A percentile compares a stretch with the other conserved stretches of the same genome.
Conservation (phyloP, 352 stramenopile species). For the Pythium phragmitis region DNA sequence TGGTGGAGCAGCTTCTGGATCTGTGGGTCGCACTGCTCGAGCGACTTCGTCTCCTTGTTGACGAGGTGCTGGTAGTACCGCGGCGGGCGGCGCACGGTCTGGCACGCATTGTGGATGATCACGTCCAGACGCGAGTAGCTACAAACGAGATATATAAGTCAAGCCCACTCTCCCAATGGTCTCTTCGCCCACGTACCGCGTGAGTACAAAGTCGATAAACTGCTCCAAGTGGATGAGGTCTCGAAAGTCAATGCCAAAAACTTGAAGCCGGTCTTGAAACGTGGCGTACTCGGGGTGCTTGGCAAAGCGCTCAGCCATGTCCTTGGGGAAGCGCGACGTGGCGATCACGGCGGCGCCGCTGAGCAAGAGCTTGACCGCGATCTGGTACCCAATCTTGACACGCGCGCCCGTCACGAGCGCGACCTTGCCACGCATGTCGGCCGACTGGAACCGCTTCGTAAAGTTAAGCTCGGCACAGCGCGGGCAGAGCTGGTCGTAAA, state of each 20-base stretch:
- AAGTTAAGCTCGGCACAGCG: slow-evolving; percentile 94
- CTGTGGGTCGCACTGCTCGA: slow-evolving; percentile 49
- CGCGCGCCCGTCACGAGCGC: slow-evolving; percentile 94
- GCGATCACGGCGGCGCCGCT: slow-evolving; percentile 92
- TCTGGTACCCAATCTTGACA: slow-evolving; percentile 97
- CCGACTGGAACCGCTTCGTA: slow-evolving; percentile 91
- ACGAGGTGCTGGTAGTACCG: slow-evolving; percentile 94
- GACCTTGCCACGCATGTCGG: slow-evolving; percentile 87
- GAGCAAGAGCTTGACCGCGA: slow-evolving; percentile 92
- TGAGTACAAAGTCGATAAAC: slow-evolving; percentile 89
- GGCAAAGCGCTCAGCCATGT: slow-evolving; percentile 89
- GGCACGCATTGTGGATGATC: slow-evolving; percentile 97
- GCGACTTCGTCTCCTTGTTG: slow-evolving; percentile 75
- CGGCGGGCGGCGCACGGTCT: slow-evolving; percentile 93
- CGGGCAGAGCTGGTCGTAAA: slow-evolving; percentile 96
- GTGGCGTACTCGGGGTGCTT: slow-evolving; percentile 91
- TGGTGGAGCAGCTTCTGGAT: slow-evolving; percentile 77
- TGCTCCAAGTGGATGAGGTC: slow-evolving; percentile 95
- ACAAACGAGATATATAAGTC: neutral
- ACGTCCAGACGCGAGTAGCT: slow-evolving; percentile 92
- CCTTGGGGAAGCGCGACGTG: slow-evolving; percentile 94
- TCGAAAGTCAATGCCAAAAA: slow-evolving; percentile 96
- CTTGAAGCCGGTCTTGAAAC: slow-evolving; percentile 92
- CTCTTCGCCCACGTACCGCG: slow-evolving; percentile 28
- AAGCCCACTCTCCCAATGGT: too few species aligned